Evolutionary conservation across 257 asterid species (phyloP).

Genomic region (Scutellaria minor): DNA sequence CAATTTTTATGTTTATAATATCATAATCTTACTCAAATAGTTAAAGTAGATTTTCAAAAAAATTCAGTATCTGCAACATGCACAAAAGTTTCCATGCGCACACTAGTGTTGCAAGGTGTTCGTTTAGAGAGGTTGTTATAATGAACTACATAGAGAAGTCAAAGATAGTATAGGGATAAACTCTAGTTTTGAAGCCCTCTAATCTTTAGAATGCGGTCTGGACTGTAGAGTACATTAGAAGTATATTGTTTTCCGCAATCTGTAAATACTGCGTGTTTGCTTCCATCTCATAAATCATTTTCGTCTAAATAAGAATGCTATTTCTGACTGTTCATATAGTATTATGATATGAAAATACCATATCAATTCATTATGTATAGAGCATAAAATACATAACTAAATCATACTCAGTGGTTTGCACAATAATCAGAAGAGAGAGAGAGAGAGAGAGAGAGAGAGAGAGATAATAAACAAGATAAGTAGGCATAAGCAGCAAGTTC

Average conservation of each 20-base stretch:
- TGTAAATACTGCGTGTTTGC: too few relatives aligned
- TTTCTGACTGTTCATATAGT: too few relatives aligned
- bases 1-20: not conserved
- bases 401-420: too few relatives aligned
- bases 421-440: too few relatives aligned
- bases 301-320: too few relatives aligned
- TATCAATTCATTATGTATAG: too few relatives aligned
- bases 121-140: not conserved
- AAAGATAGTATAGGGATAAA: constrained; percentile 5
- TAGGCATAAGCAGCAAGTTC: constrained; percentile 2
- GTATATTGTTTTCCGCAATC: too few relatives aligned
- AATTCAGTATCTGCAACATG: constrained; percentile 17
- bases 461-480: constrained; percentile 2
- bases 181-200: constrained; percentile 1
- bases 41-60: not conserved
- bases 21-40: constrained; percentile 9
- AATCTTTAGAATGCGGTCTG: constrained; percentile 7
- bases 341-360: too few relatives aligned
- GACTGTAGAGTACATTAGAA: not conserved
- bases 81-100: constrained; percentile 9
- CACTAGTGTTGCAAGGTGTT: constrained; percentile 10
- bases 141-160: not conserved
- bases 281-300: too few relatives aligned
- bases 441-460: too few relatives aligned
- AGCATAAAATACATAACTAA: too few relatives aligned